Conservation (phyloP, 345 rosid species). For the Camelina neglecta region DNA sequence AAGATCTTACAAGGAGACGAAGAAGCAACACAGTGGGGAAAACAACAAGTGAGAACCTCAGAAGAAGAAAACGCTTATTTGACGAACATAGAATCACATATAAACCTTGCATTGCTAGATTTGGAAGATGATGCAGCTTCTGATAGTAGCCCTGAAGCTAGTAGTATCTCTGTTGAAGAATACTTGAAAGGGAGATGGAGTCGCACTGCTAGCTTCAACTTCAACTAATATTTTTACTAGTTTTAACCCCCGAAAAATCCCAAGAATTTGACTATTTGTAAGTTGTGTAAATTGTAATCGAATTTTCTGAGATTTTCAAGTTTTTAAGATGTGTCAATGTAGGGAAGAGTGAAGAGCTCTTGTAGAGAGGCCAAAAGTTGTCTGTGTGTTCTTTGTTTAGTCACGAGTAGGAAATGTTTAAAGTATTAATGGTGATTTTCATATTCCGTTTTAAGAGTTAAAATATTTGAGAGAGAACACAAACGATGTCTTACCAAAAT, state of each 20-base stretch:
- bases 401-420: background rate
- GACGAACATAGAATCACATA: constrained; percentile 71
- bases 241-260: constrained; percentile 14
- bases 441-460: no score
- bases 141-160: constrained; percentile 60
- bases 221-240: constrained; percentile 38
- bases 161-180: constrained; percentile 64
- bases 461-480: no score
- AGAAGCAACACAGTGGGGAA: constrained; percentile 75
- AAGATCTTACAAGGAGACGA: constrained; percentile 83
- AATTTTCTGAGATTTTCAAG: constrained; percentile 26
- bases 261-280: constrained; percentile 10
- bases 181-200: constrained; percentile 85
- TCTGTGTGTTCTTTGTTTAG: constrained; percentile 26
- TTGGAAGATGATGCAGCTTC: constrained; percentile 76
- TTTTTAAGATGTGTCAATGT: constrained; percentile 15
- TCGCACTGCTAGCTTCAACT: constrained; percentile 76
- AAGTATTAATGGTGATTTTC: no score
- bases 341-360: constrained; percentile 35
- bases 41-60: constrained; percentile 55
- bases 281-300: constrained; percentile 43
- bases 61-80: constrained; percentile 63
- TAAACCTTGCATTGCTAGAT: constrained; percentile 80
- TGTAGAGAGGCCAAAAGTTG: constrained; percentile 27
- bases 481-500: no score